Conservation (phyloP, 2,329 filamentous ascomycete species). For the Grosmannia huntii region DNA sequence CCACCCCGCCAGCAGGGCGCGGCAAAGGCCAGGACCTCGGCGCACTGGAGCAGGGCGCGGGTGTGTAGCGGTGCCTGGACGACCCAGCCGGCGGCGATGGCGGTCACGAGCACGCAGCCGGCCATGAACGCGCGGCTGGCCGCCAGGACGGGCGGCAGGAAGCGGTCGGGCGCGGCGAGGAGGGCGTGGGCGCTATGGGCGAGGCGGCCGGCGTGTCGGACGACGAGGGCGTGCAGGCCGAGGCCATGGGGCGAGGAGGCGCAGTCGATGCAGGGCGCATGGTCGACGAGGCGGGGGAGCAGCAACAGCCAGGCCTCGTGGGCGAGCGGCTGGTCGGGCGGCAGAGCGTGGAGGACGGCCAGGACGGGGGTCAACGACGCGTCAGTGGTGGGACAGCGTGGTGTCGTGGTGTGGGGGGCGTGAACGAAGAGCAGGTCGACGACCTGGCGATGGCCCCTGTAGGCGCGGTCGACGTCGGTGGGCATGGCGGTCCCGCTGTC, state of each 20-base stretch:
- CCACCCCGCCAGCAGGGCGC: not conserved
- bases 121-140: slow-evolving; percentile 3
- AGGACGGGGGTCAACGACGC: no score
- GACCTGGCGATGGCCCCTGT: not conserved
- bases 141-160: not conserved
- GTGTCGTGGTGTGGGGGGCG: no score
- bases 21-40: slow-evolving; percentile 1
- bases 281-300: not conserved
- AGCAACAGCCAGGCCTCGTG: slow-evolving; percentile 2
- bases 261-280: not conserved
- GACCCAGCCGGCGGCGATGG: not conserved
- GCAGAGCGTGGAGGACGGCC: not conserved
- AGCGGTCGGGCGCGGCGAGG: not conserved
- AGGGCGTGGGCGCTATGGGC: not conserved
- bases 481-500: not conserved
- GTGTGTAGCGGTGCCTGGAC: not conserved
- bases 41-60: not conserved
- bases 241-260: not conserved
- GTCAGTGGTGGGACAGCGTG: not conserved
- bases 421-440: not conserved
- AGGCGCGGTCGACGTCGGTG: not conserved
- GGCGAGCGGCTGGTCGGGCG: not conserved
- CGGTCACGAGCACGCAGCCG: slow-evolving; percentile 2
- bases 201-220: not conserved
- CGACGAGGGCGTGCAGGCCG: not conserved